Evolutionary conservation across 768 basidiomycete genomes (phyloP).

Genomic region (Boletus pseudo-olivaceus): DNA sequence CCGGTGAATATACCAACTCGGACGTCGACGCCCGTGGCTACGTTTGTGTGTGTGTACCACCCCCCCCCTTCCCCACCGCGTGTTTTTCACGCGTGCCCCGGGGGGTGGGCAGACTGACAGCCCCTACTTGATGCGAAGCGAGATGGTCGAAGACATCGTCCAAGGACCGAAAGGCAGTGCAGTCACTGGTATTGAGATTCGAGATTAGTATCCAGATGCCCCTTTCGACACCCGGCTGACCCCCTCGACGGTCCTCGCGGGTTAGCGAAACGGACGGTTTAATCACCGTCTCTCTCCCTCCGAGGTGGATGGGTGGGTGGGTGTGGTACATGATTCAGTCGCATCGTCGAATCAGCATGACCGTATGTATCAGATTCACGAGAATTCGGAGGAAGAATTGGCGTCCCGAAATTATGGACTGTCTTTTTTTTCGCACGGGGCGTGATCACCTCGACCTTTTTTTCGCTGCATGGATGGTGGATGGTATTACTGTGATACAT

Average conservation of each 20-base stretch:
- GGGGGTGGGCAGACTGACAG: no score
- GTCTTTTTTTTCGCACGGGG: neutral
- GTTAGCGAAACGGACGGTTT: neutral
- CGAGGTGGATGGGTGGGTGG: neutral
- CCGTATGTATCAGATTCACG: no score
- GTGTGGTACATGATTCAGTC: neutral
- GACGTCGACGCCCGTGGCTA: neutral
- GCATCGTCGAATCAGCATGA: neutral
- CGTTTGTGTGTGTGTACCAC: neutral
- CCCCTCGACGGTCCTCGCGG: neutral
- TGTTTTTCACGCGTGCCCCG: no score
- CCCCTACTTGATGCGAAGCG: no score
- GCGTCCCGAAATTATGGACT: neutral
- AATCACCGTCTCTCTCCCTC: conserved; percentile 9
- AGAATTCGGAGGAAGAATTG: neutral
- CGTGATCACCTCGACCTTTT: conserved; percentile 1
- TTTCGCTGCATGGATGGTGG: conserved; percentile 4
- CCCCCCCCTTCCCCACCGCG: conserved; percentile 4
- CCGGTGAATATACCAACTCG: neutral
- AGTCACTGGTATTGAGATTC: neutral
- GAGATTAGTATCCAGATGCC: neutral
- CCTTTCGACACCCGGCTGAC: neutral
- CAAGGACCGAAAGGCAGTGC: neutral
- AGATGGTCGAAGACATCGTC: neutral
- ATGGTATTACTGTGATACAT: conserved; percentile 24